Percentiles rank a stretch among this genome's conserved stretches.
phyloP scores from a whole-genome alignment of 2,329 filamentous ascomycete genomes.

The Ceratocystis variospora region DNA sequence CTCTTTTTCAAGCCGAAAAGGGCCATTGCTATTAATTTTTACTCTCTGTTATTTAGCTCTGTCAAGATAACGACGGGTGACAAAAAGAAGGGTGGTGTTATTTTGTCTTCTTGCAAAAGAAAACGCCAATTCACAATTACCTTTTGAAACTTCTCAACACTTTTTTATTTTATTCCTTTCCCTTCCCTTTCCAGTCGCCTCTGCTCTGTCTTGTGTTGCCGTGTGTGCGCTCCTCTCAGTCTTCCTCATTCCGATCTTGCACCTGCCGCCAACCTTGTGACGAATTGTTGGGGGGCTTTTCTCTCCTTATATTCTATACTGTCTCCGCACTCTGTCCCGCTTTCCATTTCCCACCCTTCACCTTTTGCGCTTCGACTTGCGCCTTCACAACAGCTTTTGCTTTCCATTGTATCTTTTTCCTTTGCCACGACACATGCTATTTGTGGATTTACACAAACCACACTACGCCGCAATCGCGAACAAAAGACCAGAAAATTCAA shows the following conservation, averaged over 20 bases:
- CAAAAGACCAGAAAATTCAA: neutral
- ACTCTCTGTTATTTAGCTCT: too few relatives aligned
- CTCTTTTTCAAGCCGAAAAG: neutral
- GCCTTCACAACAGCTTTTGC: neutral
- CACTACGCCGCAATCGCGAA: neutral
- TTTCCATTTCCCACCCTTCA: neutral
- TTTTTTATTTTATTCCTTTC: neutral
- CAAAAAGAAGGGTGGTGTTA: neutral
- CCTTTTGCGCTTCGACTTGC: neutral
- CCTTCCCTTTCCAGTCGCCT: neutral
- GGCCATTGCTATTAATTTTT: neutral
- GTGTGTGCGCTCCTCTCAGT: neutral
- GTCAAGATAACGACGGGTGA: neutral
- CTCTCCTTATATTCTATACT: neutral
- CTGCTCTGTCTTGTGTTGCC: neutral
- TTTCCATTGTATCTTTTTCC: neutral
- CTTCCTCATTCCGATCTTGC: neutral
- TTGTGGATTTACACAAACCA: neutral
- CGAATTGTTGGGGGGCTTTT: constrained; percentile 1
- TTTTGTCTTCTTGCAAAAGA: neutral
- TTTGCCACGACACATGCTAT: neutral
- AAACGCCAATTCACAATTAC: neutral
- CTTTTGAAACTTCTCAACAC: neutral
- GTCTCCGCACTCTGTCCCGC: neutral
- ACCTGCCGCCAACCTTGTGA: neutral